phyloP scores from a whole-genome alignment of 495 filamentous ascomycete genomes.

The Podospora australis region DNA sequence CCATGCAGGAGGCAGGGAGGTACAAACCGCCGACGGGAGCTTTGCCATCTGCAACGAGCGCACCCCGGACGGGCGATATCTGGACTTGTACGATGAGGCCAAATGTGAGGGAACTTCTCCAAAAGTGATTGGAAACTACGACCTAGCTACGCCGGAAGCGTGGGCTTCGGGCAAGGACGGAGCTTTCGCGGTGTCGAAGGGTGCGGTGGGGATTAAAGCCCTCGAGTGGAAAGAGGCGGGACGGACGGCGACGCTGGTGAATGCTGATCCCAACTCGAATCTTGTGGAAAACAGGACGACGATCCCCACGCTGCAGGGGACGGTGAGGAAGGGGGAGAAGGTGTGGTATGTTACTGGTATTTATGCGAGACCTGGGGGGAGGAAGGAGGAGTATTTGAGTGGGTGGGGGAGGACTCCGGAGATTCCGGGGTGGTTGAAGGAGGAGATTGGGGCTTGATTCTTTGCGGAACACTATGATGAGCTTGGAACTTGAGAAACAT shows the following conservation, averaged over 20 bases:
- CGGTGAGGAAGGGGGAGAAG: conserved; percentile 36
- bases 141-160: conserved; percentile 49
- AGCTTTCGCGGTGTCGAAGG: conserved; percentile 59
- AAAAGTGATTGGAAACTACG: conserved; percentile 50
- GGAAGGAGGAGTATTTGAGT: conserved; percentile 36
- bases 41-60: conserved; percentile 65
- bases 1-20: conserved; percentile 43
- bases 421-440: conserved; percentile 50
- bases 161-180: conserved; percentile 43
- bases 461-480: too few relatives aligned
- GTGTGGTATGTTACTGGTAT: conserved; percentile 47
- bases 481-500: too few relatives aligned
- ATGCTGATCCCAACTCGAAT: conserved; percentile 74
- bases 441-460: conserved; percentile 42
- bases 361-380: conserved; percentile 42
- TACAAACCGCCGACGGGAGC: conserved; percentile 63
- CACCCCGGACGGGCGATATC: conserved; percentile 50
- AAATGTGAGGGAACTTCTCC: conserved; percentile 43
- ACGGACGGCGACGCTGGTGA: conserved; percentile 54
- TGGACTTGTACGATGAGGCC: conserved; percentile 43
- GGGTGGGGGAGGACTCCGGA: conserved; percentile 50
- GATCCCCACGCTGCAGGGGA: conserved; percentile 58
- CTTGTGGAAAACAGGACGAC: conserved; percentile 62
- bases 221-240: conserved; percentile 32
- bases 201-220: conserved; percentile 65